Conservation (phyloP, 192 early-diverging fungal genomes). For the Coemansia sp. region DNA sequence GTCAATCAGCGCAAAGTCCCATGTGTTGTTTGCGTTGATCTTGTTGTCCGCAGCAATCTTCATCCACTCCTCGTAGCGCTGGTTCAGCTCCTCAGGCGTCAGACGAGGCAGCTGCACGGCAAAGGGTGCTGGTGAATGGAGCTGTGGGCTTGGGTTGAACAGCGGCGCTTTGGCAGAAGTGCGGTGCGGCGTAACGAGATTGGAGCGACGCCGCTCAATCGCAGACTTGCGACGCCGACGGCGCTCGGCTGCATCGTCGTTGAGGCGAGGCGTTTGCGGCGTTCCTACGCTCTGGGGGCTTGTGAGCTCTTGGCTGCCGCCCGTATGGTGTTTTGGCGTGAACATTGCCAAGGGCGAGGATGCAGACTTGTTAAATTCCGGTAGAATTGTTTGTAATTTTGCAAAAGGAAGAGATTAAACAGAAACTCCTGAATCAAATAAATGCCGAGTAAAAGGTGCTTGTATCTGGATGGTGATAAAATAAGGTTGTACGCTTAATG, state of each 20-base stretch:
- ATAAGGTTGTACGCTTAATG: not conserved
- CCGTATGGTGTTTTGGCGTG: slow-evolving; percentile 29
- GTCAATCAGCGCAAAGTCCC: slow-evolving; percentile 97
- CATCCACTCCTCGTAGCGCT: slow-evolving; percentile 91
- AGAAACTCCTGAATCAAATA: not conserved
- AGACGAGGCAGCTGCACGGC: slow-evolving; percentile 51
- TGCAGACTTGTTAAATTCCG: not conserved
- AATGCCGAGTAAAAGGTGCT: not conserved
- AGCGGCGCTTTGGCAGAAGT: slow-evolving; percentile 26
- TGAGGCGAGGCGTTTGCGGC: slow-evolving; percentile 42
- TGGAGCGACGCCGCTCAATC: slow-evolving; percentile 47
- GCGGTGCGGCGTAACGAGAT: slow-evolving; percentile 46
- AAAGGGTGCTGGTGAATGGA: slow-evolving; percentile 38
- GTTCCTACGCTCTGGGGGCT: slow-evolving; percentile 40
- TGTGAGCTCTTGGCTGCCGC: slow-evolving; percentile 19
- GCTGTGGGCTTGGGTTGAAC: slow-evolving; percentile 42
- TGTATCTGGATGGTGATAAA: no score
- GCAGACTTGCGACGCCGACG: slow-evolving; percentile 55
- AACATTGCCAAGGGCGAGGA: slow-evolving; percentile 15
- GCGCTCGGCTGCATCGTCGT: slow-evolving; percentile 58
- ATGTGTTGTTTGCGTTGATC: slow-evolving; percentile 92
- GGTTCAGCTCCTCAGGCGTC: slow-evolving; percentile 59
- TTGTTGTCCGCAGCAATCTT: slow-evolving; percentile 96
- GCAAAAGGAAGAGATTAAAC: not conserved
- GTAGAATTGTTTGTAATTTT: not conserved